Conservation (phyloP, 768 basidiomycete genomes). For the Mycena crocata region DNA sequence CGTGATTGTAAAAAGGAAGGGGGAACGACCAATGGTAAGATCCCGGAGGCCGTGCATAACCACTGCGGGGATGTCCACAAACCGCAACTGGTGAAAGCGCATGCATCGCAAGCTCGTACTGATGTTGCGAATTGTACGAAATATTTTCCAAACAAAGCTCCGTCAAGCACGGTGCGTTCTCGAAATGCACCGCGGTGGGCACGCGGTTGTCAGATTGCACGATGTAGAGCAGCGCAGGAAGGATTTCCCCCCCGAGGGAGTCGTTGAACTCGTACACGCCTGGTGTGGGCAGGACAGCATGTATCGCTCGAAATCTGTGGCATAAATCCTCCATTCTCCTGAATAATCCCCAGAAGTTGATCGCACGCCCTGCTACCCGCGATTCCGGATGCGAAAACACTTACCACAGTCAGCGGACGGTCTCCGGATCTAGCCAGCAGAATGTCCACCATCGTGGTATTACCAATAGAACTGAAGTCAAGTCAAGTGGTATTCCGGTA, state of each 20-base stretch:
- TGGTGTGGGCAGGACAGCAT: constrained; percentile 5
- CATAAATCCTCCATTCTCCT: constrained; percentile 10
- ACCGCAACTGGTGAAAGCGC: background rate
- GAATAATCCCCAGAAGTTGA: constrained; percentile 12
- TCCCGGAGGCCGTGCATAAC: constrained; percentile 8
- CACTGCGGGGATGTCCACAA: background rate
- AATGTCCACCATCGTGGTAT: background rate
- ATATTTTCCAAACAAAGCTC: constrained; percentile 1
- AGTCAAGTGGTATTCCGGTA: too few species aligned
- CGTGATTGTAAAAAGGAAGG: constrained; percentile 14
- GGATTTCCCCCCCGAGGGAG: background rate
- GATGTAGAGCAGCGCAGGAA: constrained; percentile 11
- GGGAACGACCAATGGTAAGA: constrained; percentile 7
- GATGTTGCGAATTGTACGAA: constrained; percentile 8
- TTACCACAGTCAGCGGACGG: constrained; percentile 1
- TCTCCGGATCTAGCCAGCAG: background rate
- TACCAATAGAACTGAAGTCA: too few species aligned
- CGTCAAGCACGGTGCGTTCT: background rate
- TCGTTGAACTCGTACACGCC: constrained; percentile 3
- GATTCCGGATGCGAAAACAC: constrained; percentile 5
- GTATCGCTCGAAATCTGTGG: constrained; percentile 4
- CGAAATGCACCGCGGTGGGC: background rate
- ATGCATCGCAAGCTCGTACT: constrained; percentile 5
- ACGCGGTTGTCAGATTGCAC: constrained; percentile 12
- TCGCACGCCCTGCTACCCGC: background rate